Evolutionary conservation across 2,329 filamentous ascomycete genomes (phyloP).

Genomic region (Blastomyces silverae): DNA sequence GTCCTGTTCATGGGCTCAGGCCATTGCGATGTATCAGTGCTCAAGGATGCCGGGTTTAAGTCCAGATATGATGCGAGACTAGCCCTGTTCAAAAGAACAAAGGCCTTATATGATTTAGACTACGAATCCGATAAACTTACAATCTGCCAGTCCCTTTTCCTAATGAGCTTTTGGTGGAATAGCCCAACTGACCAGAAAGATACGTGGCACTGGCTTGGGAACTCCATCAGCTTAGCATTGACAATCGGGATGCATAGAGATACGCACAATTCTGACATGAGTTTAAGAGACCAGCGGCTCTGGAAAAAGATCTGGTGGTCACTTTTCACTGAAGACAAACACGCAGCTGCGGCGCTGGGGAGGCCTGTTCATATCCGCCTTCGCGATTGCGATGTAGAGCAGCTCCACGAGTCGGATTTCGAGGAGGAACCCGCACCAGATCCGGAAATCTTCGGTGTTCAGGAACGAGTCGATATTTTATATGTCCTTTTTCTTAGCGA

Average conservation of each 20-base stretch:
- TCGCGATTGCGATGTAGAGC: conserved; percentile 11
- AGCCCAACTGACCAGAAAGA: conserved; percentile 28
- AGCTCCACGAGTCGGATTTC: conserved; percentile 10
- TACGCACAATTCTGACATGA: conserved; percentile 12
- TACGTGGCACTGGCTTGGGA: conserved; percentile 34
- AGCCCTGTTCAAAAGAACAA: conserved; percentile 12
- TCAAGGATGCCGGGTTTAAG: conserved; percentile 11
- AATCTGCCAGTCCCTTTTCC: conserved; percentile 60
- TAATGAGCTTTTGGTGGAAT: conserved; percentile 25
- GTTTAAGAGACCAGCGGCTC: conserved; percentile 9
- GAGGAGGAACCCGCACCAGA: conserved; percentile 11
- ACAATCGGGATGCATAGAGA: conserved; percentile 12
- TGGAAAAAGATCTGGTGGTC: conserved; percentile 14
- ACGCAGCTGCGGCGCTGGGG: conserved; percentile 12
- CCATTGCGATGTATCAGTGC: conserved; percentile 11
- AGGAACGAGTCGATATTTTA: conserved; percentile 10
- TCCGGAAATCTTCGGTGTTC: conserved; percentile 9
- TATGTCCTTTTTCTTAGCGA: conserved; percentile 10
- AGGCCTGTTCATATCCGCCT: conserved; percentile 12
- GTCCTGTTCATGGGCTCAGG: conserved; percentile 12
- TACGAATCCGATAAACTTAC: conserved; percentile 75
- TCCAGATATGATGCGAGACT: conserved; percentile 11
- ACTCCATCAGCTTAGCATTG: conserved; percentile 14
- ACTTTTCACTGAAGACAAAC: conserved; percentile 12
- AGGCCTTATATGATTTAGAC: conserved; percentile 70